A percentile compares a stretch with the other conserved stretches of the same genome.
Evolutionary conservation across 139 green algal genomes (phyloP).

Genomic region (Picochlorum sp.): DNA sequence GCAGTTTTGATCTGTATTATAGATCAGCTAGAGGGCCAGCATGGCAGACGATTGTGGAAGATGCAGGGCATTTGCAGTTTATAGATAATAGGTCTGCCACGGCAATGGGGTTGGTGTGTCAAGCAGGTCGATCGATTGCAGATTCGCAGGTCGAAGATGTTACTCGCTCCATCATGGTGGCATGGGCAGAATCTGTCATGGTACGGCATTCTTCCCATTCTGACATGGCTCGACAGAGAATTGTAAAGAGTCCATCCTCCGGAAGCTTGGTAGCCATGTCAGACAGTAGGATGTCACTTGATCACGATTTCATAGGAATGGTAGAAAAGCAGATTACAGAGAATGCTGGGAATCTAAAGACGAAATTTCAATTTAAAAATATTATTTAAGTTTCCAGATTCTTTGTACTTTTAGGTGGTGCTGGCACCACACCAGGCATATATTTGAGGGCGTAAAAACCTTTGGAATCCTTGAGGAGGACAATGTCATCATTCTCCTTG

Average conservation of each 20-base stretch:
- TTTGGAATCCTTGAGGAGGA: background rate
- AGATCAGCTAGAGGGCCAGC: constrained; percentile 33
- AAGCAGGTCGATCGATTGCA: constrained; percentile 8
- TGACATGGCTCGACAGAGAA: background rate
- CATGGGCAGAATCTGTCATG: constrained; percentile 57
- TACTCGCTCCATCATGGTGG: constrained; percentile 58
- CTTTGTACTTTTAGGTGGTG: background rate
- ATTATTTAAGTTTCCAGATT: no score
- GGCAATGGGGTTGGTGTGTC: constrained; percentile 46
- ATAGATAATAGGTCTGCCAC: constrained; percentile 48
- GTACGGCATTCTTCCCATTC: background rate
- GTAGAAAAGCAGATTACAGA: no score
- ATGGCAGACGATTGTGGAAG: constrained; percentile 45
- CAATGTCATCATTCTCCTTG: background rate
- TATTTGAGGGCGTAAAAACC: constrained; percentile 9
- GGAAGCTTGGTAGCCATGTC: no score
- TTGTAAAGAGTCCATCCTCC: no score
- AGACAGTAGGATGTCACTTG: no score
- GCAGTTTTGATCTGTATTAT: constrained; percentile 61
- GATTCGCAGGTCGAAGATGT: constrained; percentile 36
- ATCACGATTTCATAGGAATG: no score
- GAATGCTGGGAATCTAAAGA: no score
- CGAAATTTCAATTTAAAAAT: no score
- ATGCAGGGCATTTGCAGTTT: constrained; percentile 69
- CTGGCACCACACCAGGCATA: constrained; percentile 8